Base-by-base conservation (phyloP, 345 rosid species). In the Barbarea vulgaris region DNA sequence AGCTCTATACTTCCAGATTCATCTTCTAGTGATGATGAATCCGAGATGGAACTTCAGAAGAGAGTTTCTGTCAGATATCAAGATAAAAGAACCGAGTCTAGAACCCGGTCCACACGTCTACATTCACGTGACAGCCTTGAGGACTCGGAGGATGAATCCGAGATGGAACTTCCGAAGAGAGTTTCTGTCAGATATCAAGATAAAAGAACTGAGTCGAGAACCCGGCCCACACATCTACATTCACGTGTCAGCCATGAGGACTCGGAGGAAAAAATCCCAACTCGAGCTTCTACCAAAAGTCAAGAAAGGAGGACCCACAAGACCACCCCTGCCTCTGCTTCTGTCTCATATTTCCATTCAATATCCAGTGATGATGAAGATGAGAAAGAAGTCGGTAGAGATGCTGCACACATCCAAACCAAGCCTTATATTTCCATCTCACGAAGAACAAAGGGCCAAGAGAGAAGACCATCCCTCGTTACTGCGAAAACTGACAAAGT, bases 361-460 rank as follows among this genome's bases (percentile, higher is more conserved):
- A 2, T 61, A 9, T 72, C 63, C 15, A 71, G 77, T 77, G 81
- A 72, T 6, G 73, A 77, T 28, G 81, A 77, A 48, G 77, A 65
- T 50, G 81, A 73, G 56, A 77, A 41, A 39, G 69, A 65, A 0
- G 4, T 24, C 13, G 31, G 6, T 21, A 59, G 63, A 50, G 77
- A 33, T 39, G 25, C 7, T 48, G 41, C 57, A 65, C 11, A 15
- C 57, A 51, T 7, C 28, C 68, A 72, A 50, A 27, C 81, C 39
- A 77, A 72, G 69, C 64, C 77, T 24, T 27, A 10, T 65, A 50
- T 69, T 44, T 19, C 82, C 70, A 79, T 85, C 60, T 91, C 98
- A 71, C 78, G 81, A 64, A 88, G 97, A 81, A 89, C 95, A 47
- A 89, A 79, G 48, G 75, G 77, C 19, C 71, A 74, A 34, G 74